phyloP scores from a whole-genome alignment of 2,329 filamentous ascomycete genomes.

The Ophiostoma populinum region DNA sequence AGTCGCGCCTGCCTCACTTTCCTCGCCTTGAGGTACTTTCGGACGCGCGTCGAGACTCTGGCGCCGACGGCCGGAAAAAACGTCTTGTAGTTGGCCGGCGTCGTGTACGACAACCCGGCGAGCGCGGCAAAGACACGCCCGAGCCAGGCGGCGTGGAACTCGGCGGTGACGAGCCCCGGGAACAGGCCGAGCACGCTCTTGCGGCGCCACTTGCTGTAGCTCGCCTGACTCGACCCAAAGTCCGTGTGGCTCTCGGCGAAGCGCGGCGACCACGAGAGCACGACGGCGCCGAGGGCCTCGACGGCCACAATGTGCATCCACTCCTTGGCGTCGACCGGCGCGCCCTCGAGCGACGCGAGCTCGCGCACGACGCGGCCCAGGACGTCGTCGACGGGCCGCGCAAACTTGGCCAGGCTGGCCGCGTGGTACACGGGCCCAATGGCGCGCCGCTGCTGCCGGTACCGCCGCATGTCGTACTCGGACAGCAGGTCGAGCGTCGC shows the following conservation, averaged over 20 bases:
- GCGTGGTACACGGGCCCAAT: slow-evolving; percentile 31
- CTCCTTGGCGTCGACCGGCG: slow-evolving; percentile 29
- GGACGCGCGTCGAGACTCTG: slow-evolving; percentile 4
- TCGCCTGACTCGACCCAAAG: slow-evolving; percentile 28
- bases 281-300: slow-evolving; percentile 31
- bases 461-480: slow-evolving; percentile 27
- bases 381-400: slow-evolving; percentile 23
- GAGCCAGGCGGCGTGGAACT: slow-evolving; percentile 19
- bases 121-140: slow-evolving; percentile 23
- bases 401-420: slow-evolving; percentile 24
- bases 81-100: slow-evolving; percentile 25
- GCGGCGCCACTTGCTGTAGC: slow-evolving; percentile 32
- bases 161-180: slow-evolving; percentile 22
- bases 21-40: not conserved
- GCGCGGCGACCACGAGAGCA: slow-evolving; percentile 34
- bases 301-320: slow-evolving; percentile 41
- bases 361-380: slow-evolving; percentile 20
- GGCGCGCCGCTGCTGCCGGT: slow-evolving; percentile 30
- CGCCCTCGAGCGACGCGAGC: slow-evolving; percentile 20
- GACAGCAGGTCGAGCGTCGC: slow-evolving; percentile 34
- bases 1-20: no score
- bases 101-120: slow-evolving; percentile 25
- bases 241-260: slow-evolving; percentile 27
- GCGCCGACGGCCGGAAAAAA: slow-evolving; percentile 24
- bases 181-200: slow-evolving; percentile 36